Percentiles rank a stretch among this genome's conserved stretches.
phyloP scores from a whole-genome alignment of 257 asterid species.

The Asclepias syriaca region DNA sequence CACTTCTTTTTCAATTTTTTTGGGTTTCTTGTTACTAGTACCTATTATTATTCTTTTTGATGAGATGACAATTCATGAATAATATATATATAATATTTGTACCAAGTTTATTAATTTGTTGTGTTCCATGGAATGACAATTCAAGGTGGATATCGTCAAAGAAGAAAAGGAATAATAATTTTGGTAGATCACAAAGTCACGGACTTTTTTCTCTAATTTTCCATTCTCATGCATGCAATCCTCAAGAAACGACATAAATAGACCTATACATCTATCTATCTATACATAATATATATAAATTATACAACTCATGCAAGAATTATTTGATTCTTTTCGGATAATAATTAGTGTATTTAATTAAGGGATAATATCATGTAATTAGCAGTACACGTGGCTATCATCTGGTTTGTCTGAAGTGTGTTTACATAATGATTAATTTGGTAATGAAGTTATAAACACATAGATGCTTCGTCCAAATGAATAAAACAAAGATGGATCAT shows the following conservation, averaged over 20 bases:
- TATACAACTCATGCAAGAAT: background rate
- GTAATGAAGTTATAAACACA: too few relatives aligned
- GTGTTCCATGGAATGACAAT: conserved; percentile 4
- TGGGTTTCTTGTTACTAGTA: too few relatives aligned
- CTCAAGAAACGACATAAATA: conserved; percentile 1
- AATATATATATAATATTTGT: too few relatives aligned
- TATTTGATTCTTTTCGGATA: background rate
- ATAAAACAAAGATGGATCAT: conserved; percentile 12
- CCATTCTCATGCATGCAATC: background rate
- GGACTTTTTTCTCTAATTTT: background rate
- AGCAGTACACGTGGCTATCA: too few relatives aligned
- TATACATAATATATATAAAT: background rate
- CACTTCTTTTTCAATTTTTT: background rate
- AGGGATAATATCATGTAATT: too few relatives aligned
- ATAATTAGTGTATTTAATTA: background rate
- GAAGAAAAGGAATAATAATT: background rate
- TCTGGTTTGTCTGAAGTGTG: background rate
- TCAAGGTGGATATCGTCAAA: background rate
- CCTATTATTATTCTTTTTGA: too few relatives aligned
- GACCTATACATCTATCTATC: background rate
- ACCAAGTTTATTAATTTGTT: background rate
- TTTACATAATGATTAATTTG: background rate
- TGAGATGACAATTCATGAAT: too few relatives aligned
- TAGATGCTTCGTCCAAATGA: conserved; percentile 24
- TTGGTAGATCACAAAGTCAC: conserved; percentile 1